phyloP scores from a whole-genome alignment of 345 rosid genomes.

The Eucalyptus brandiana region DNA sequence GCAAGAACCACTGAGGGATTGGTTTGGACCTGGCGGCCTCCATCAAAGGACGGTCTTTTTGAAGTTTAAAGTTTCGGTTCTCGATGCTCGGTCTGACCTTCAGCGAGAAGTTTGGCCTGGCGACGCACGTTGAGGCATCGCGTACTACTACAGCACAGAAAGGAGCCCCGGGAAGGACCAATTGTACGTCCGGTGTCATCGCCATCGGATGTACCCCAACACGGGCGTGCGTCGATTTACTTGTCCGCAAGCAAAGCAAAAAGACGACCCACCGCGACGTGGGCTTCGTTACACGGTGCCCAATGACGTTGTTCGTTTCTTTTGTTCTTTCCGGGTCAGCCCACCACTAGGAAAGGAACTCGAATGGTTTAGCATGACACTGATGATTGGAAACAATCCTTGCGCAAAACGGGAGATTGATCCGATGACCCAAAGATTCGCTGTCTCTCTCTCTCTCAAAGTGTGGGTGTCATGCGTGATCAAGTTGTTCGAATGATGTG shows the following conservation, averaged over 20 bases:
- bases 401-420: background rate
- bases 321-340: background rate
- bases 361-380: background rate
- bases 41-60: background rate
- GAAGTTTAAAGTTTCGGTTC: background rate
- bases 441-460: background rate
- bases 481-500: background rate
- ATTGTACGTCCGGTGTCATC: background rate
- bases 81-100: background rate
- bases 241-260: too few species aligned
- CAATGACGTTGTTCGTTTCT: background rate
- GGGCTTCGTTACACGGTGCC: background rate
- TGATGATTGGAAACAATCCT: background rate
- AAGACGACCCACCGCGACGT: fast-evolving
- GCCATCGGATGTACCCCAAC: background rate
- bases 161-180: background rate
- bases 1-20: background rate
- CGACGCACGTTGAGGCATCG: background rate
- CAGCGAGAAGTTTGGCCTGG: background rate
- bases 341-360: too few species aligned
- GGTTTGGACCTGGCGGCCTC: background rate
- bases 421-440: background rate
- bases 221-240: background rate
- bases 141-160: background rate
- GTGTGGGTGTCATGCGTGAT: background rate